These are phyloP conservation scores for Thelonectria blattea DNA, from an alignment of 2,329 filamentous ascomycete genomes.

Conservation along the genomic window DNA sequence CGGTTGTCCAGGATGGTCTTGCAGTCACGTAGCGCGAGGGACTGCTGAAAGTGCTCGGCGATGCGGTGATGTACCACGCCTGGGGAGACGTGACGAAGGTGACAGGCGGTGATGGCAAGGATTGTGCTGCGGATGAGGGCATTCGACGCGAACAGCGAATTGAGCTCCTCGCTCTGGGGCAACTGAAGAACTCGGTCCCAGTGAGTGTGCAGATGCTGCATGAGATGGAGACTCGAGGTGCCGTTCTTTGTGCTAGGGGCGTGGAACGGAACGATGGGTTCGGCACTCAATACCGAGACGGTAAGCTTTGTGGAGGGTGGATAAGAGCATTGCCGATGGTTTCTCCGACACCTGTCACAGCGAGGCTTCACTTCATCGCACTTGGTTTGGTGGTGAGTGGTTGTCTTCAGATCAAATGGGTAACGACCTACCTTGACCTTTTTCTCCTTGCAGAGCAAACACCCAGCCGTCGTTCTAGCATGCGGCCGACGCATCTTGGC, in stretches of 20 bases:
- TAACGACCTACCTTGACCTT: slow-evolving; percentile 12
- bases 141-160: slow-evolving; percentile 4
- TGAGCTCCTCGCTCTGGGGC: slow-evolving; percentile 6
- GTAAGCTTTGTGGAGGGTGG: neutral
- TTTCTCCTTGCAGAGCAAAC: slow-evolving; percentile 15
- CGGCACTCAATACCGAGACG: neutral
- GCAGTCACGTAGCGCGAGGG: slow-evolving; percentile 7
- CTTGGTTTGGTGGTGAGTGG: neutral
- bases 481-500: neutral
- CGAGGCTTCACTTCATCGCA: slow-evolving; percentile 12
- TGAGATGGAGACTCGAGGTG: slow-evolving; percentile 5
- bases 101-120: slow-evolving; percentile 9
- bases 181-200: slow-evolving; percentile 7
- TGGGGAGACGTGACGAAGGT: slow-evolving; percentile 11
- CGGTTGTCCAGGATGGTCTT: neutral
- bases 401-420: neutral
- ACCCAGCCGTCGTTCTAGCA: slow-evolving; percentile 7
- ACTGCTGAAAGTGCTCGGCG: slow-evolving; percentile 16
- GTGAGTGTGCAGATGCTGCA: slow-evolving; percentile 6
- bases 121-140: slow-evolving; percentile 7
- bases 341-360: slow-evolving; percentile 10
- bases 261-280: slow-evolving; percentile 1
- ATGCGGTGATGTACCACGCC: slow-evolving; percentile 8
- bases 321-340: slow-evolving; percentile 4
- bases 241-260: slow-evolving; percentile 4